Base-by-base conservation (phyloP, 495 filamentous ascomycete genomes). In the Penicillium salamii region DNA sequence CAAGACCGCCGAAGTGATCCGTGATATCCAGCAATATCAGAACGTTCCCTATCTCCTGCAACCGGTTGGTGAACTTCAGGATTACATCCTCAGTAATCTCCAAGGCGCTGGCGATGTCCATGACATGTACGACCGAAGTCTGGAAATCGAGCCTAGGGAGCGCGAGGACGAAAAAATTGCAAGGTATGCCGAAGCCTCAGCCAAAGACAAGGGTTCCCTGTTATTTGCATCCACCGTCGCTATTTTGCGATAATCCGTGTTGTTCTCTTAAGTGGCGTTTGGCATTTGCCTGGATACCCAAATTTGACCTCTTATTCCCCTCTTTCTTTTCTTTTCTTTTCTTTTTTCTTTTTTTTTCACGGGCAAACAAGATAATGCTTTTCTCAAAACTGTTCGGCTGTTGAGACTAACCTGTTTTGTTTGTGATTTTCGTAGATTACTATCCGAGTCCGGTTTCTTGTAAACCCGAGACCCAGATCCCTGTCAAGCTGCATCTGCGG, bases 11-110 rank as follows among this genome's bases (percentile, higher is more conserved):
- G 93, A 96, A 63, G 93, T 97, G 37, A 97, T 98, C 54, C 88
- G 89, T 33, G 92, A 97, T 64, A 97, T 98, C 50, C 95, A 97
- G 69, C 90, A 96, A 66, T 97, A 96, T 63, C 95, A 98, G 65
- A 96, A 95, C 57, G 88, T 93, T 14, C 90, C 90, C 20, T 98
- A 98, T 60, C 84, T 89, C 5, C 77, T 98, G 32, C 86, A 90
- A 65, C 79, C 91, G 0, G 91, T 98, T 7, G 79, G 83, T 13
- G 93, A 97, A 66, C 79, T 98, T 56, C 95, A 97, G 67, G 91
- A 97, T 55, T 97, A 97, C 71, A 97, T 98, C 48, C 76, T 97
- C 49, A 88, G 83, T 61, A 96, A 96, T 66, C 92, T 98, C 82
- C 85, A 92, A 71, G 82, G 82, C 8, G 93, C 93, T 2, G 87